These are phyloP conservation scores for Aplosporella prunicola DNA, from an alignment of 2,329 filamentous ascomycete genomes.

Conservation along the genomic window DNA sequence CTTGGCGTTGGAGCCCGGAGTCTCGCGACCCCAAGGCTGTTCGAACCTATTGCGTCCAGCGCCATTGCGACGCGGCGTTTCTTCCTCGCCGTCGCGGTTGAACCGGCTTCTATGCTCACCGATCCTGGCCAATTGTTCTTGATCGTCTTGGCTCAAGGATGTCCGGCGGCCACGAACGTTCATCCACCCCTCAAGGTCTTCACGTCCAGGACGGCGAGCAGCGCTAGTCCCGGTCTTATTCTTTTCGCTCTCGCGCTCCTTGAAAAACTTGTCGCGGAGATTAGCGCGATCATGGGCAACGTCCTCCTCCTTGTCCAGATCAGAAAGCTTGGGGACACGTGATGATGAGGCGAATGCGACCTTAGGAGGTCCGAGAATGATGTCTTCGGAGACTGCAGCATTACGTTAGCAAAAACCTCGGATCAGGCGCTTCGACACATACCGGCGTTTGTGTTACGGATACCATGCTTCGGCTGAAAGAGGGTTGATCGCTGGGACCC, in stretches of 20 bases:
- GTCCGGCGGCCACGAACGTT: constrained; percentile 60
- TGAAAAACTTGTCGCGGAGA: constrained; percentile 30
- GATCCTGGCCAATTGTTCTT: constrained; percentile 57
- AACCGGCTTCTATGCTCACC: constrained; percentile 33
- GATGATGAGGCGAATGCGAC: constrained; percentile 73
- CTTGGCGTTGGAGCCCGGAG: constrained; percentile 29
- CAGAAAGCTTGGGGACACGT: constrained; percentile 39
- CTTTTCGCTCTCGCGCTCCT: constrained; percentile 33
- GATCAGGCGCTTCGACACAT: constrained; percentile 9
- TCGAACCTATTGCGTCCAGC: constrained; percentile 57
- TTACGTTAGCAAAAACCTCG: constrained; percentile 16
- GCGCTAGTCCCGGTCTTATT: constrained; percentile 26
- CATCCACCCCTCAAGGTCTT: constrained; percentile 64
- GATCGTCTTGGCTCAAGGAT: constrained; percentile 62
- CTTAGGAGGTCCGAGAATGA: constrained; percentile 76
- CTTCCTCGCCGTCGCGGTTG: constrained; percentile 47
- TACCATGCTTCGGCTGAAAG: constrained; percentile 35
- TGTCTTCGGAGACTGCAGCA: constrained; percentile 60
- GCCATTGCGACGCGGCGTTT: constrained; percentile 54
- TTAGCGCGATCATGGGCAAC: constrained; percentile 18
- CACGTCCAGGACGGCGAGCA: constrained; percentile 30
- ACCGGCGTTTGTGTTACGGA: constrained; percentile 41
- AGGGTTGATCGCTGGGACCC: constrained; percentile 27
- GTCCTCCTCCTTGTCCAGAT: constrained; percentile 31
- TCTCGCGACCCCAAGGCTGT: constrained; percentile 61